Conservation (phyloP, 1,139 yeast species). For the Casaregolazyma lundiana region DNA sequence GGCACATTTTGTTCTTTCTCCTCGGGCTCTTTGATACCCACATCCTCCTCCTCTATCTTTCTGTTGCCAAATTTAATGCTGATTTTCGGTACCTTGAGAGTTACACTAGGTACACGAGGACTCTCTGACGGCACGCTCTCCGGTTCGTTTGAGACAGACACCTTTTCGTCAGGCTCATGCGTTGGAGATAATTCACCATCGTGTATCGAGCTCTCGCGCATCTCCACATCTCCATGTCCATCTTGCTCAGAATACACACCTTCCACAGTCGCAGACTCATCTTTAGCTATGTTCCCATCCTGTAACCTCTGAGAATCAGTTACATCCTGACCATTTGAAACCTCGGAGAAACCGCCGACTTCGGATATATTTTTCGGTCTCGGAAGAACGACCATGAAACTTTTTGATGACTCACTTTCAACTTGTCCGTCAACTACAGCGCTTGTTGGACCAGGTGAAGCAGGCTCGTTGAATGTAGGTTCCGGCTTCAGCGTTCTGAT, state of each 20-base stretch:
- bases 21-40: not conserved
- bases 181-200: no score
- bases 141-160: not conserved
- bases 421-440: slow-evolving; percentile 1
- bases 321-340: not conserved
- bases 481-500: slow-evolving; percentile 10
- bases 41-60: slow-evolving; percentile 6
- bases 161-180: no score
- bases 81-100: not conserved
- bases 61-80: not conserved
- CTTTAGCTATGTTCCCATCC: not conserved
- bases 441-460: not conserved
- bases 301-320: not conserved
- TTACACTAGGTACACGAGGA: not conserved
- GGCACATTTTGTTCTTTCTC: not conserved
- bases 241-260: slow-evolving; percentile 1
- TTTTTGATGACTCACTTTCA: slow-evolving; percentile 1
- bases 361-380: not conserved
- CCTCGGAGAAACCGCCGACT: not conserved
- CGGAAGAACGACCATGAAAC: slow-evolving; percentile 5
- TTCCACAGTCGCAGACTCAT: not conserved
- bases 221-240: not conserved
- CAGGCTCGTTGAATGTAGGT: not conserved
- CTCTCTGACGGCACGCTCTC: not conserved
- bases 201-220: not conserved